phyloP scores from a whole-genome alignment of 352 stramenopile genomes.

The Globisporangium recalcitrans region DNA sequence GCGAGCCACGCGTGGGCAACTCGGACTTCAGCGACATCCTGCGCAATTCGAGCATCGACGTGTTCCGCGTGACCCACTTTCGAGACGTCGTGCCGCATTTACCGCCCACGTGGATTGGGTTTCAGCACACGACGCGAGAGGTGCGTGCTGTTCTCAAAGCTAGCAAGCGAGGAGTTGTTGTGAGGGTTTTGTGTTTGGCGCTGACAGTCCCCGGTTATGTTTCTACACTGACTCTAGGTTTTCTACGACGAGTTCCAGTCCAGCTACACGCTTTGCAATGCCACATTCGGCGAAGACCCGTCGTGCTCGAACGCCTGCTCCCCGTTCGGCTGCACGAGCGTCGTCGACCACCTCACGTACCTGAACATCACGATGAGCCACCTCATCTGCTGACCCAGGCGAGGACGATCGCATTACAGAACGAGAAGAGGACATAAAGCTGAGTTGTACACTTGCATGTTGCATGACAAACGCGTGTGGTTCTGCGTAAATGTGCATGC shows the following conservation, averaged over 20 bases:
- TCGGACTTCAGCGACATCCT: slow-evolving; percentile 51
- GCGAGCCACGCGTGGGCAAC: slow-evolving; percentile 74
- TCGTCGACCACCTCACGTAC: slow-evolving; percentile 84
- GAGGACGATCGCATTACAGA: background rate
- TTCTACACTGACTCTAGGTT: slow-evolving; percentile 30
- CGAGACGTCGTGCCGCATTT: slow-evolving; percentile 74
- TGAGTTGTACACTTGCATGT: background rate
- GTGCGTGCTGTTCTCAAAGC: slow-evolving; percentile 19
- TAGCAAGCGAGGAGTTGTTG: background rate
- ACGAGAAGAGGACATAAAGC: background rate
- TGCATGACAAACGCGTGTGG: slow-evolving; percentile 5
- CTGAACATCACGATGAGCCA: slow-evolving; percentile 88
- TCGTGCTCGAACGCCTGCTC: slow-evolving; percentile 68
- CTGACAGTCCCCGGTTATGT: too few species aligned
- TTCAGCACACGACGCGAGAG: slow-evolving; percentile 69
- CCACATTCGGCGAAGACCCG: slow-evolving; percentile 54
- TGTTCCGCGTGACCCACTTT: slow-evolving; percentile 76
- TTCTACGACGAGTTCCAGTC: slow-evolving; percentile 80
- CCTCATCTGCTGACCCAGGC: slow-evolving; percentile 55
- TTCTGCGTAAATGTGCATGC: background rate
- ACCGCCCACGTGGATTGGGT: slow-evolving; percentile 70
- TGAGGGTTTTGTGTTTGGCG: background rate
- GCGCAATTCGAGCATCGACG: slow-evolving; percentile 44
- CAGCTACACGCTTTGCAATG: slow-evolving; percentile 53
- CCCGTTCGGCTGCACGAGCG: slow-evolving; percentile 69